A percentile compares a stretch with the other conserved stretches of the same genome.
These are phyloP conservation scores for Eutrema heterophyllum DNA, from an alignment of 345 rosid species.

Conservation along the genomic window DNA sequence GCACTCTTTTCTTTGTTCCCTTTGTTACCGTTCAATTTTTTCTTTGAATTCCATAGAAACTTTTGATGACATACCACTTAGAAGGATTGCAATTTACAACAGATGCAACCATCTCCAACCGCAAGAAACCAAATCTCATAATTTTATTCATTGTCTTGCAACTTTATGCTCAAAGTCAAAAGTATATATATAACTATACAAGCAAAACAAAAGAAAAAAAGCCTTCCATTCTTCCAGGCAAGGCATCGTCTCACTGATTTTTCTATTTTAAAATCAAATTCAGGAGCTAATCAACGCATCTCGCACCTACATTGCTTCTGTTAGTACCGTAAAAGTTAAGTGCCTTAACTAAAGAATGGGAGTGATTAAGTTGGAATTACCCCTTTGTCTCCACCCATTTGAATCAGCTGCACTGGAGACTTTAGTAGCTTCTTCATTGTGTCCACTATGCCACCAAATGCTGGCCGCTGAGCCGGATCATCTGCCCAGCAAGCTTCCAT, in stretches of 20 bases:
- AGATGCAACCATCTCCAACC: neutral
- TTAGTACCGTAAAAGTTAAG: neutral
- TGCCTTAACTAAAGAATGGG: neutral
- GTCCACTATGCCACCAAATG: conserved; percentile 58
- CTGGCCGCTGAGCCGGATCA: conserved; percentile 72
- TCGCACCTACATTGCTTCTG: conserved; percentile 10
- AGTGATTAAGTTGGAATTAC: neutral
- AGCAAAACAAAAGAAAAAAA: neutral
- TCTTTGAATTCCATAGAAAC: neutral
- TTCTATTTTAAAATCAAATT: conserved; percentile 10
- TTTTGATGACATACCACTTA: neutral
- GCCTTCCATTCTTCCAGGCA: conserved; percentile 24
- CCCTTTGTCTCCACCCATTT: conserved; percentile 49
- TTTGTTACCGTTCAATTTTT: neutral
- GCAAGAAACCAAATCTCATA: neutral
- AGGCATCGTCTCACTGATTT: conserved; percentile 16
- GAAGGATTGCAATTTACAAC: neutral
- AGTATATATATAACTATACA: neutral
- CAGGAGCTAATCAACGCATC: conserved; percentile 24
- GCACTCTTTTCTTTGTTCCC: neutral
- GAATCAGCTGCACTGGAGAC: conserved; percentile 61
- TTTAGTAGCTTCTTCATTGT: conserved; percentile 76
- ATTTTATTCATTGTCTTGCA: neutral
- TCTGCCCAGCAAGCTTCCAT: conserved; percentile 98
- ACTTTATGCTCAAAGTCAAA: neutral